Evolutionary conservation across 257 asterid species (phyloP), one percentile per base, ranked within the genome.

Genomic region (Nicotiana paniculata): DNA sequence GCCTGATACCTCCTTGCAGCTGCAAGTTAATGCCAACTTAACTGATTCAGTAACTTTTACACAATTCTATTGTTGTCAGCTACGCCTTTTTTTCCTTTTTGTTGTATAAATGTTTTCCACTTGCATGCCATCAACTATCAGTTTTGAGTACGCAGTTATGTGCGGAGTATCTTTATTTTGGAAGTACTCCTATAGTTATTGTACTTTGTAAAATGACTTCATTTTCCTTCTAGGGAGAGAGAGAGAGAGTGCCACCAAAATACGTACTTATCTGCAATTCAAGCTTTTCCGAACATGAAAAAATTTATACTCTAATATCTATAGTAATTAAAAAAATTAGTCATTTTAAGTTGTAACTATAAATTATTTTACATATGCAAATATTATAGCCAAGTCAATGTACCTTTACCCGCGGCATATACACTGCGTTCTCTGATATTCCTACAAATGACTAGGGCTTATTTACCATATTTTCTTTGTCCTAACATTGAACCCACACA

Each of bases 1-100:
- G 98, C 98, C 89, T 91, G 94, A 82, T 90, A 88, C 82, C 98
- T 89, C 89, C 98, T 87, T 63, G 86, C 80, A 80, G 97, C 98
- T 95, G 92, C 78, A 82, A 62, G 15, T 80, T 18, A 12, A 12
- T 24, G 58, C 58, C 17, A 16, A 1, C 4, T 55, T 55, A 5
- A 57, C 62, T 57, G 21, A 16, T 57, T 17, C 18, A 39, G 24
- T 21, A 21, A 21, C 24, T 21, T 21, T 0, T 21, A 21, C 24
- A 21, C 24, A 21, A 21, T 21, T 21, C 24, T 21, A 21, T 21
- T 21, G 12, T 63, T 24, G 67, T 24, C 7, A 62, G 35, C 67
- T 62, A 62, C 33, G 10, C 32, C 17, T 62, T 62, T 24, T 21
- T 37, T 9, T 21, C 15, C 33, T 24, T 3, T 58, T 9, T 62